A percentile compares a stretch with the other conserved stretches of the same genome.
These are phyloP conservation scores for Aquilaria yunnanensis DNA, from an alignment of 345 rosid genomes.

Conservation along the genomic window DNA sequence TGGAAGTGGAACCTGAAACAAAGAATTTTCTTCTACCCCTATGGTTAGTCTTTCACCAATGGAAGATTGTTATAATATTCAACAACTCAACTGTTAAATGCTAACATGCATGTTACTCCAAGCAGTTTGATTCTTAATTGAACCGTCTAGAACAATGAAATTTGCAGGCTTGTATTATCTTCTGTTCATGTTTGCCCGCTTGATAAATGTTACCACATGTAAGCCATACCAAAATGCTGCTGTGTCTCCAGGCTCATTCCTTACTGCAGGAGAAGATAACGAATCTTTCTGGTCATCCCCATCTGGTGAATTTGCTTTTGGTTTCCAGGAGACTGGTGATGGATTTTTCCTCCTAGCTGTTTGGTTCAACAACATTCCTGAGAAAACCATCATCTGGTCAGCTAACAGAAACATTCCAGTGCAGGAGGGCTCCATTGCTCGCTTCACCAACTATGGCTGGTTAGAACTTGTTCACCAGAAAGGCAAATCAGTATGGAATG, in stretches of 20 bases:
- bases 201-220: no score
- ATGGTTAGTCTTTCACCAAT: no score
- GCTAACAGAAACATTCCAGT: constrained; percentile 27
- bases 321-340: constrained; percentile 23
- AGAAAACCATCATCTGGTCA: constrained; percentile 45
- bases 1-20: no score
- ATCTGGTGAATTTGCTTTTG: constrained; percentile 49
- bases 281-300: constrained; percentile 29
- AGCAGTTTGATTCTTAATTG: no score
- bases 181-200: no score
- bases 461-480: constrained; percentile 18
- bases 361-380: constrained; percentile 35
- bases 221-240: no score
- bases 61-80: no score
- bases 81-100: no score
- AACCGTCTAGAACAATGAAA: background rate
- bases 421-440: constrained; percentile 31
- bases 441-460: constrained; percentile 23
- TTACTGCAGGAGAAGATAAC: constrained; percentile 18
- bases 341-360: constrained; percentile 28
- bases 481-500: constrained; percentile 26
- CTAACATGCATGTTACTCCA: no score
- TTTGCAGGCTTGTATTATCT: no score
- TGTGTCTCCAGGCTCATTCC: constrained; percentile 16
- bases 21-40: no score